A percentile compares a stretch with the other conserved stretches of the same genome.
Conservation (phyloP, 768 basidiomycete species). For the Panellus pusillus region DNA sequence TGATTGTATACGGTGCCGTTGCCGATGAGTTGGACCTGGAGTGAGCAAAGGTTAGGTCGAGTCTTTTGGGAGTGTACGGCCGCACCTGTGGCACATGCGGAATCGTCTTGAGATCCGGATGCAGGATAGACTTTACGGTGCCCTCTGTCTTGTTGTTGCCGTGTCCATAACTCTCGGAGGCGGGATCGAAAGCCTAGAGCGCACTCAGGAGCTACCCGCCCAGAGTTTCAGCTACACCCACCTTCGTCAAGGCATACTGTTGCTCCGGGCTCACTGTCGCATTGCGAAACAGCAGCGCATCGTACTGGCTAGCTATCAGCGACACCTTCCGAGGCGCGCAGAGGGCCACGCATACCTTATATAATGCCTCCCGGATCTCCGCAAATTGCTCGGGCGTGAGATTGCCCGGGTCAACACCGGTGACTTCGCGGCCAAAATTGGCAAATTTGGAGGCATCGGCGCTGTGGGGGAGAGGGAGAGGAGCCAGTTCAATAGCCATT, state of each 20-base stretch:
- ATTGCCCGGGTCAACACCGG: slow-evolving; percentile 65
- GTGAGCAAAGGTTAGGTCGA: too few relatives aligned
- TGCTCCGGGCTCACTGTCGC: slow-evolving; percentile 72
- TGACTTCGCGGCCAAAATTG: slow-evolving; percentile 77
- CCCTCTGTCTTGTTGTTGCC: slow-evolving; percentile 84
- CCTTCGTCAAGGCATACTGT: slow-evolving; percentile 86
- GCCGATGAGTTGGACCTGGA: slow-evolving; percentile 81
- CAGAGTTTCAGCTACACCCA: slow-evolving; percentile 29
- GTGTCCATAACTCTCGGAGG: slow-evolving; percentile 71
- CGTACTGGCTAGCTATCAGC: slow-evolving; percentile 48
- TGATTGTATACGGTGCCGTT: slow-evolving; percentile 81
- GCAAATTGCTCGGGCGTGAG: slow-evolving; percentile 62
- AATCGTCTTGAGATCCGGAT: slow-evolving; percentile 89
- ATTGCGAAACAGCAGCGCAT: slow-evolving; percentile 72
- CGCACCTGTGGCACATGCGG: slow-evolving; percentile 64
- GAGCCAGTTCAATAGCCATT: slow-evolving; percentile 68
- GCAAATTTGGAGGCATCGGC: slow-evolving; percentile 66
- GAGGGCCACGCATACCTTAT: slow-evolving; percentile 54
- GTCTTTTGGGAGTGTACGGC: too few relatives aligned
- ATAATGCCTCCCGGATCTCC: slow-evolving; percentile 69
- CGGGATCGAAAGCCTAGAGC: slow-evolving; percentile 70
- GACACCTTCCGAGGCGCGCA: not conserved
- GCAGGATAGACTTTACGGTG: slow-evolving; percentile 77
- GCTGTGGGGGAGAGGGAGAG: slow-evolving; percentile 71
- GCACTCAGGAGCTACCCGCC: too few relatives aligned